These are phyloP conservation scores for Suillus subluteus DNA, from an alignment of 768 basidiomycete genomes.

Conservation along the genomic window DNA sequence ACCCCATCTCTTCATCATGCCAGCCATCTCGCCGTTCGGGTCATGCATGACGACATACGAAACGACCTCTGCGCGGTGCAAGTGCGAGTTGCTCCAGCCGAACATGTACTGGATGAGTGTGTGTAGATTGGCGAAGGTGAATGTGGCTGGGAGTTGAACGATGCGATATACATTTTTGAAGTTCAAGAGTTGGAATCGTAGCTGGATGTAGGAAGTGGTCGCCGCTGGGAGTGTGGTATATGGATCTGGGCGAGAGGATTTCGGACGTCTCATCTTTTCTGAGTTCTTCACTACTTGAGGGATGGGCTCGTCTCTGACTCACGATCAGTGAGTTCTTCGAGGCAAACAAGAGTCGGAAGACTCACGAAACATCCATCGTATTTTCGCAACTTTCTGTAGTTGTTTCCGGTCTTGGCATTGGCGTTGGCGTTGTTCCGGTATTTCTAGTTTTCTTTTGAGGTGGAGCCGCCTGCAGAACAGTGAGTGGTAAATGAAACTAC, in stretches of 20 bases:
- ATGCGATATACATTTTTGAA: constrained; percentile 29
- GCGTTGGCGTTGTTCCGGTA: constrained; percentile 21
- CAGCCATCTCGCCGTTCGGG: not conserved
- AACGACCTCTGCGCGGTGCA: constrained; percentile 27
- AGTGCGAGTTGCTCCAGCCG: constrained; percentile 33
- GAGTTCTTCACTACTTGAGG: not conserved
- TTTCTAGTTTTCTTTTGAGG: constrained; percentile 47
- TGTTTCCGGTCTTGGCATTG: constrained; percentile 14
- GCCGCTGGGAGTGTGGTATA: constrained; percentile 19
- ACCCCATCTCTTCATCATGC: constrained; percentile 28
- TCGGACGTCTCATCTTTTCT: not conserved
- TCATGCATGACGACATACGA: constrained; percentile 26
- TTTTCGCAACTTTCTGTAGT: constrained; percentile 25
- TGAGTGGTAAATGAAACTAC: constrained; percentile 9
- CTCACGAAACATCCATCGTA: constrained; percentile 17
- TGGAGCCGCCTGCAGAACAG: constrained; percentile 24
- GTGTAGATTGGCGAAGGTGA: constrained; percentile 36
- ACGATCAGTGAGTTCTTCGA: not conserved
- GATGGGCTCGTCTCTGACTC: not conserved
- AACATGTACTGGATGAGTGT: constrained; percentile 34
- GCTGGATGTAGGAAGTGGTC: constrained; percentile 28
- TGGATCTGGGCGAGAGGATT: not conserved
- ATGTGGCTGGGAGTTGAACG: constrained; percentile 28
- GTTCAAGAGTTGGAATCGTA: constrained; percentile 34
- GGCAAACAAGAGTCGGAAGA: constrained; percentile 13